phyloP scores from a whole-genome alignment of 306 rosid genomes.

The Abrus precatorius region DNA sequence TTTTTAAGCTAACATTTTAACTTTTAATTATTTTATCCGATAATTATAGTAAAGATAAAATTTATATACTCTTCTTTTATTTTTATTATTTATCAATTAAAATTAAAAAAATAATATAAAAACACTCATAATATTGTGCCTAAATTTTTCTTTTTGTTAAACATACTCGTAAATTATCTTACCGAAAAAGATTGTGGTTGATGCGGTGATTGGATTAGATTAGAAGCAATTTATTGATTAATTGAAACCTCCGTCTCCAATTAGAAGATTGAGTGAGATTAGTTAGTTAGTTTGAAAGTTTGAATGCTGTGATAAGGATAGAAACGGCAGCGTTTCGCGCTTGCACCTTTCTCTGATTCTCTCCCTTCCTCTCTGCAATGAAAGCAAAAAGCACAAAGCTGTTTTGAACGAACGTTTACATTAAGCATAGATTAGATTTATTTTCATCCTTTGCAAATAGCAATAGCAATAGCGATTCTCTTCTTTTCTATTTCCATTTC shows the following conservation, averaged over 20 bases:
- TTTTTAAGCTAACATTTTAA: too few relatives aligned
- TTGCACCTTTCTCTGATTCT: neutral
- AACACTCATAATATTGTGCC: too few relatives aligned
- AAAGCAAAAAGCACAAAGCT: constrained; percentile 42
- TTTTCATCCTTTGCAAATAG: neutral
- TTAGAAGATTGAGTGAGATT: neutral
- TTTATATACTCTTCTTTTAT: too few relatives aligned
- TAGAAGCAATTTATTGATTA: neutral
- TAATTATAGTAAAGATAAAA: too few relatives aligned
- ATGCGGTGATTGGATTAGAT: constrained; percentile 1
- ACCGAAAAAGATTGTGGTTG: neutral
- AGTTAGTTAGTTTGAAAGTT: constrained; percentile 40
- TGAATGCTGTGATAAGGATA: constrained; percentile 17
- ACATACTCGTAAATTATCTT: too few relatives aligned
- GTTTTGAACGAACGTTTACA: constrained; percentile 24
- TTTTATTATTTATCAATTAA: too few relatives aligned
- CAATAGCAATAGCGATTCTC: too few relatives aligned
- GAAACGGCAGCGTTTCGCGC: constrained; percentile 47
- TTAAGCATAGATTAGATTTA: constrained; percentile 49
- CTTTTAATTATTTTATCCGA: too few relatives aligned
- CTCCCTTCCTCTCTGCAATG: neutral
- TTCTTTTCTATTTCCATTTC: constrained; percentile 31
- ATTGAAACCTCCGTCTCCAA: too few relatives aligned
- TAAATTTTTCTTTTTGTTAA: too few relatives aligned
- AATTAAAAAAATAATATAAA: too few relatives aligned